These are phyloP conservation scores for Phyllostachys edulis DNA, from an alignment of 176 grass and related monocot genomes.

Conservation along the genomic window DNA sequence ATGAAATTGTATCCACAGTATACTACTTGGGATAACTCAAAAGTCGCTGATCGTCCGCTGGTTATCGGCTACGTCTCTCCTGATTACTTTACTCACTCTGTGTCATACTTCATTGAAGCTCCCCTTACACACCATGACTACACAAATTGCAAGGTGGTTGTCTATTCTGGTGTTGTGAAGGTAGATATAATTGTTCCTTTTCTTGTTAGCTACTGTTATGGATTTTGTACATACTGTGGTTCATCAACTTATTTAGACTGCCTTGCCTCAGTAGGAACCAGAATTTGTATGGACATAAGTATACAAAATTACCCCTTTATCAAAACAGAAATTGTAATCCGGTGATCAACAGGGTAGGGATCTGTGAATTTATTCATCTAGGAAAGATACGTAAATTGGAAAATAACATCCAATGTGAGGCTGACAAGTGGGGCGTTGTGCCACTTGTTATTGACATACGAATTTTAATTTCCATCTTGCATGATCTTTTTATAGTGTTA, in stretches of 20 bases:
- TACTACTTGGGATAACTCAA: conserved; percentile 90
- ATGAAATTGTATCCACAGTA: conserved; percentile 80
- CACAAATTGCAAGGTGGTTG: conserved; percentile 78
- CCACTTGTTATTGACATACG: neutral
- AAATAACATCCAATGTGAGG: neutral
- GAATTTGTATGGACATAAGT: conserved; percentile 5
- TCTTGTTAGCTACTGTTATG: neutral
- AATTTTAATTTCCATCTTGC: neutral
- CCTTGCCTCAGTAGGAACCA: conserved; percentile 7
- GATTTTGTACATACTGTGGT: neutral
- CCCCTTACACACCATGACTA: conserved; percentile 85
- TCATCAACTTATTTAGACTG: neutral
- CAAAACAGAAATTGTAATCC: neutral
- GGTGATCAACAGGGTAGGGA: neutral
- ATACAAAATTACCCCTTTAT: neutral
- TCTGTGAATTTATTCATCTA: neutral
- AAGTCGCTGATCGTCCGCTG: conserved; percentile 74
- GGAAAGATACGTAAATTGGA: conserved; percentile 1
- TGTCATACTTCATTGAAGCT: conserved; percentile 98
- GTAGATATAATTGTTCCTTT: conserved; percentile 49
- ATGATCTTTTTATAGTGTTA: neutral
- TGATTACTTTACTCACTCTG: conserved; percentile 99
- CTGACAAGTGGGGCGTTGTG: neutral
- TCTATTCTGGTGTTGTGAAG: conserved; percentile 98
- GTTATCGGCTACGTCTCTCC: conserved; percentile 91